Evolutionary conservation across 768 basidiomycete species (phyloP).

Genomic region (Tephrocybe sp.): DNA sequence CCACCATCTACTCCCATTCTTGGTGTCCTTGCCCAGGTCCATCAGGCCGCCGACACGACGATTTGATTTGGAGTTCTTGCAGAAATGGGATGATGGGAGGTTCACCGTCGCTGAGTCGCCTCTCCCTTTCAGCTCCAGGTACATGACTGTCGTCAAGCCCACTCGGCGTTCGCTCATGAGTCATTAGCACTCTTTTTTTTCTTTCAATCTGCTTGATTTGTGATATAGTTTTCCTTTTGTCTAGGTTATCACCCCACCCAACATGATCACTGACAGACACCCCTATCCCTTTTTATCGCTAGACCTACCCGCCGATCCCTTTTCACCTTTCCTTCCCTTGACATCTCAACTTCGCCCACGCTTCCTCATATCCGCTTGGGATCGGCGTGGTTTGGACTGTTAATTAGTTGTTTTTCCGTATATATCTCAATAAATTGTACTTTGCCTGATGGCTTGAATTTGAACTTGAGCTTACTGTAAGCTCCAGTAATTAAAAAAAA

Average conservation of each 20-base stretch:
- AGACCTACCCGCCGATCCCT: neutral
- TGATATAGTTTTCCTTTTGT: slow-evolving; percentile 10
- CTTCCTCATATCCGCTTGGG: neutral
- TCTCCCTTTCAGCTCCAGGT: too few relatives aligned
- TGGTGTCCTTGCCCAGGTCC: too few relatives aligned
- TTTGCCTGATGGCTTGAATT: slow-evolving; percentile 1
- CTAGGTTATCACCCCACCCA: neutral
- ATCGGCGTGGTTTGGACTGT: neutral
- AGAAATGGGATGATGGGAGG: too few relatives aligned
- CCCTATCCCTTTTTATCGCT: neutral
- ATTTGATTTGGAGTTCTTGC: too few relatives aligned
- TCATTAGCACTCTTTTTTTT: slow-evolving; percentile 1
- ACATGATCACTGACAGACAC: too few relatives aligned
- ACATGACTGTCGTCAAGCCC: neutral
- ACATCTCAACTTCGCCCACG: too few relatives aligned
- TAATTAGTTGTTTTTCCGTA: neutral
- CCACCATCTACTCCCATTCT: neutral
- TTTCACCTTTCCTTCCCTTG: neutral
- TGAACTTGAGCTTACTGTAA: too few relatives aligned
- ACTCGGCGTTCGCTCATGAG: slow-evolving; percentile 1
- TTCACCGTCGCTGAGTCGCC: too few relatives aligned
- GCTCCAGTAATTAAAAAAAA: too few relatives aligned
- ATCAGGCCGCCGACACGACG: too few relatives aligned
- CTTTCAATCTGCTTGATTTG: slow-evolving; percentile 18
- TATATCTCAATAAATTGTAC: slow-evolving; percentile 11